These are phyloP conservation scores for Collybia mongolica DNA, from an alignment of 768 basidiomycete genomes.

Conservation along the genomic window DNA sequence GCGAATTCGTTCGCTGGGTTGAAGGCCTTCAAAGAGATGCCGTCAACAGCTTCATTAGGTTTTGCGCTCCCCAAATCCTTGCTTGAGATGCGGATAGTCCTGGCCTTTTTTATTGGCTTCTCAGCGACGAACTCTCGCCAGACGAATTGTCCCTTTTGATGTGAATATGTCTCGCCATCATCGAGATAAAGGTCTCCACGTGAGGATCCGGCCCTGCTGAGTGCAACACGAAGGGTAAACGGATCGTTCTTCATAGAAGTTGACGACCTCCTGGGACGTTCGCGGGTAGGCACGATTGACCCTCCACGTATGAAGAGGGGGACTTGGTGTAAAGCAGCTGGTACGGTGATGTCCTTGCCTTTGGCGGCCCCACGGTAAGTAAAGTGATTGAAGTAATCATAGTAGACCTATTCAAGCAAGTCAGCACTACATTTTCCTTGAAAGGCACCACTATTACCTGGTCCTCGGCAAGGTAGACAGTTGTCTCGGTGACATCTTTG, in stretches of 20 bases:
- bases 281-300: conserved; percentile 83
- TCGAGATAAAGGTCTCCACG: conserved; percentile 91
- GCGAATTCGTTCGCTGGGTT: conserved; percentile 67
- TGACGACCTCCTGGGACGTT: conserved; percentile 84
- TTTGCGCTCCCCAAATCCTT: conserved; percentile 49
- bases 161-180: conserved; percentile 83
- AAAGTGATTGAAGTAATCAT: conserved; percentile 81
- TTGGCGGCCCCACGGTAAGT: conserved; percentile 65
- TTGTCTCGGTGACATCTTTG: conserved; percentile 64
- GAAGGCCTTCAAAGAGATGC: conserved; percentile 47
- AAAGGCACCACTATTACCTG: conserved; percentile 42
- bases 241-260: conserved; percentile 89
- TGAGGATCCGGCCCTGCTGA: conserved; percentile 60
- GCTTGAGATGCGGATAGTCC: conserved; percentile 49
- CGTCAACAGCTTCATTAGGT: conserved; percentile 48
- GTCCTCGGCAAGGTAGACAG: conserved; percentile 85
- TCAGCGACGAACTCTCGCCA: conserved; percentile 77
- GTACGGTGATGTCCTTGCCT: conserved; percentile 71
- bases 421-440: conserved; percentile 5
- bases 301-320: conserved; percentile 91
- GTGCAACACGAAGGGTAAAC: conserved; percentile 85
- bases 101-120: conserved; percentile 36
- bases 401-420: conserved; percentile 66
- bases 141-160: conserved; percentile 75
- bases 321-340: conserved; percentile 75